Conservation (phyloP, 2,329 filamentous ascomycete species). For the Colletotrichum sp. region DNA sequence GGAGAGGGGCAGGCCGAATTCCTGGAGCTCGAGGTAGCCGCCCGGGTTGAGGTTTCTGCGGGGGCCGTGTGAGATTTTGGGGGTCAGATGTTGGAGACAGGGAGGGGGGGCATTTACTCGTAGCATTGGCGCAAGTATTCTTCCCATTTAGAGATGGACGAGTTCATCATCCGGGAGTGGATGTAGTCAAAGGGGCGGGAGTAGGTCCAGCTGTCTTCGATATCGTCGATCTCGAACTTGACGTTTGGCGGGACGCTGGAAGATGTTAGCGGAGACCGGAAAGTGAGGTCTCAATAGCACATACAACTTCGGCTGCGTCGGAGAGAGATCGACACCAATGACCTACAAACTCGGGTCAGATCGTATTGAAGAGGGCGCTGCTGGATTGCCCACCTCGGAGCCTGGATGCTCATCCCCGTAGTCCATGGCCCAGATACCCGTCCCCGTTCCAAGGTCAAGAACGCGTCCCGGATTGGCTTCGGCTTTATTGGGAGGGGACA, state of each 20-base stretch:
- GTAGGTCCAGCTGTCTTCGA: slow-evolving; percentile 31
- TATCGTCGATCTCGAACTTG: slow-evolving; percentile 44
- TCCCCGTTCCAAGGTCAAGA: slow-evolving; percentile 32
- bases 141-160: slow-evolving; percentile 59
- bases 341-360: slow-evolving; percentile 21
- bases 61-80: slow-evolving; percentile 38
- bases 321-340: slow-evolving; percentile 43
- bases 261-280: not conserved
- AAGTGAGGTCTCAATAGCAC: not conserved
- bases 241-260: slow-evolving; percentile 43
- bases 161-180: slow-evolving; percentile 60
- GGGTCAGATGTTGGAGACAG: slow-evolving; percentile 35
- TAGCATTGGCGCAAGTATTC: slow-evolving; percentile 54
- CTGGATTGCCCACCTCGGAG: slow-evolving; percentile 24
- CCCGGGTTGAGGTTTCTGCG: slow-evolving; percentile 7
- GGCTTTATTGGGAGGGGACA: slow-evolving; percentile 15
- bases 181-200: slow-evolving; percentile 60
- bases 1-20: slow-evolving; percentile 15
- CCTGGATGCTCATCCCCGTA: slow-evolving; percentile 43
- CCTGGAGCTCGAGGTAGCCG: slow-evolving; percentile 19
- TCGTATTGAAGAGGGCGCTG: accelerated
- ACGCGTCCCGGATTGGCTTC: slow-evolving; percentile 21
- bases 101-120: slow-evolving; percentile 32
- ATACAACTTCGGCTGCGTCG: slow-evolving; percentile 43
- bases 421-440: slow-evolving; percentile 41